Evolutionary conservation across 768 basidiomycete species (phyloP).

Genomic region (Tulasnella sp.): DNA sequence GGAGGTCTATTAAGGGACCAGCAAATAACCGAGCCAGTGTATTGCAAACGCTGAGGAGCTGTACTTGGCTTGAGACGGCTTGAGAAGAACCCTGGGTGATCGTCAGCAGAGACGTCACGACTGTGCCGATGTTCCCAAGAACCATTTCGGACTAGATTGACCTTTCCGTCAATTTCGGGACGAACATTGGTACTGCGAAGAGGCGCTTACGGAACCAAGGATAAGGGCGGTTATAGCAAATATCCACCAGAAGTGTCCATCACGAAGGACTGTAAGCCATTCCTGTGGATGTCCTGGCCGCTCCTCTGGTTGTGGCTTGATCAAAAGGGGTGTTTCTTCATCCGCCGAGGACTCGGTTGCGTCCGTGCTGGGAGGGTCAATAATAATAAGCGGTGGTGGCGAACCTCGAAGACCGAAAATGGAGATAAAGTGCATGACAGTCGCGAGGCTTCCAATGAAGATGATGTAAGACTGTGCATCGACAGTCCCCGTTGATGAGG

Average conservation of each 20-base stretch:
- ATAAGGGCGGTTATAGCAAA: constrained; percentile 47
- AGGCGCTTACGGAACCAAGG: constrained; percentile 64
- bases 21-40: constrained; percentile 63
- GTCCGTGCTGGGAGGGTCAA: constrained; percentile 7
- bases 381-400: constrained; percentile 9
- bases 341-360: background rate
- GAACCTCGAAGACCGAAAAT: constrained; percentile 8
- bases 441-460: constrained; percentile 16
- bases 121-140: constrained; percentile 75
- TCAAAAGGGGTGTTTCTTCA: constrained; percentile 27
- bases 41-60: constrained; percentile 64
- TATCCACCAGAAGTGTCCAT: constrained; percentile 64
- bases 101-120: constrained; percentile 41
- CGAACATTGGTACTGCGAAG: background rate
- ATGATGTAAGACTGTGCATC: constrained; percentile 32
- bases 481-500: constrained; percentile 34
- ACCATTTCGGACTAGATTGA: constrained; percentile 37
- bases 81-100: constrained; percentile 36
- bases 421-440: constrained; percentile 8
- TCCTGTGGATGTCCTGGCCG: constrained; percentile 22
- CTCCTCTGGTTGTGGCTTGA: constrained; percentile 15
- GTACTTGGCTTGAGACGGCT: constrained; percentile 58
- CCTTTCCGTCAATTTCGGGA: background rate
- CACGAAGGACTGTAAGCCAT: constrained; percentile 41
- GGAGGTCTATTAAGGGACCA: constrained; percentile 66